A percentile compares a stretch with the other conserved stretches of the same genome.
Evolutionary conservation across 192 early-diverging fungal genomes (phyloP).

Genomic region (Paraglomus occultum): DNA sequence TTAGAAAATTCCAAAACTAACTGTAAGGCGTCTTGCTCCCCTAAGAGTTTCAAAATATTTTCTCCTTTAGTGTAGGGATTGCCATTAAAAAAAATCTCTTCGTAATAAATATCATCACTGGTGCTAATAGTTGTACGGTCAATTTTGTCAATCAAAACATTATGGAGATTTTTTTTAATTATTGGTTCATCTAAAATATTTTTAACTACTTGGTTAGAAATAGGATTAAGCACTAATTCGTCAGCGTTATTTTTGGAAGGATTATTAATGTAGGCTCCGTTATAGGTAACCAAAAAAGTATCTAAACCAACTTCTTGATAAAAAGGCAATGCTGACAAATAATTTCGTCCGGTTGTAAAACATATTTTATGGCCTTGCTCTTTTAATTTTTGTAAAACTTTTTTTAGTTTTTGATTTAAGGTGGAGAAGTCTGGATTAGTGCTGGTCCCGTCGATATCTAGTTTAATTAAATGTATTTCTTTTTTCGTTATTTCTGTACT

Average conservation of each 20-base stretch:
- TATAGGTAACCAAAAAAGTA: slow-evolving; percentile 22
- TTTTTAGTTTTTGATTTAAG: slow-evolving; percentile 10
- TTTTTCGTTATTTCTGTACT: slow-evolving; percentile 19
- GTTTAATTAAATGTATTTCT: slow-evolving; percentile 24
- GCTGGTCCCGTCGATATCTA: slow-evolving; percentile 18
- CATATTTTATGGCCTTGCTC: slow-evolving; percentile 12
- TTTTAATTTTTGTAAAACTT: slow-evolving; percentile 19
- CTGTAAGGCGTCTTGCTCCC: slow-evolving; percentile 10
- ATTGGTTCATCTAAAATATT: background rate
- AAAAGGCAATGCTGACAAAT: slow-evolving; percentile 22
- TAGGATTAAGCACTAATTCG: slow-evolving; percentile 6
- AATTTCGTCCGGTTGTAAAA: slow-evolving; percentile 16
- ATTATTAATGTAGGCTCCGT: slow-evolving; percentile 20
- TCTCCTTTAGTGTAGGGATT: slow-evolving; percentile 9
- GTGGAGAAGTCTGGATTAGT: slow-evolving; percentile 2
- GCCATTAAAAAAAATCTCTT: slow-evolving; percentile 17
- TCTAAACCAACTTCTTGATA: slow-evolving; percentile 21
- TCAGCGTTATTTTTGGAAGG: background rate
- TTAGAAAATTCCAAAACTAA: slow-evolving; percentile 23
- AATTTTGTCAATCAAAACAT: slow-evolving; percentile 6
- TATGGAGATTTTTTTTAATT: slow-evolving; percentile 9
- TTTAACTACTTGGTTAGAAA: background rate
- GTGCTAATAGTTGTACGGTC: background rate
- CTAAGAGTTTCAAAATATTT: slow-evolving; percentile 10
- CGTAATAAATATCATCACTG: slow-evolving; percentile 21